phyloP scores from a whole-genome alignment of 2,329 filamentous ascomycete genomes.

The Endoconidiophora laricicola region DNA sequence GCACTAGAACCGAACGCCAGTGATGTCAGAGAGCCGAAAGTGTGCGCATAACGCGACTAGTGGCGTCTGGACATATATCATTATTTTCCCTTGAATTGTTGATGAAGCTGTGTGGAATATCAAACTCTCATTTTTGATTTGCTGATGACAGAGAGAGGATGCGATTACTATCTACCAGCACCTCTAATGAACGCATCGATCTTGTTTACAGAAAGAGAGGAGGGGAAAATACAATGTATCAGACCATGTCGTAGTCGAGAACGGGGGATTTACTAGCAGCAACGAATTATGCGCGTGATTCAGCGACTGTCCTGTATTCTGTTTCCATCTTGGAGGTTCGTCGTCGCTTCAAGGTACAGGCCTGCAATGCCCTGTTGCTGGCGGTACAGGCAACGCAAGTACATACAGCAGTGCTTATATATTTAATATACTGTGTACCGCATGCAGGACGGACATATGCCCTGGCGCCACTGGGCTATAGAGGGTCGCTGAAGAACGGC shows the following conservation, averaged over 20 bases:
- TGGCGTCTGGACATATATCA: too few species aligned
- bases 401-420: neutral
- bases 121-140: too few species aligned
- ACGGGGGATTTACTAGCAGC: too few species aligned
- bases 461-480: too few species aligned
- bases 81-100: too few species aligned
- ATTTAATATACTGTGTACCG: neutral
- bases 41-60: too few species aligned
- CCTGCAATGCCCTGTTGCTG: conserved; percentile 1
- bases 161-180: too few species aligned
- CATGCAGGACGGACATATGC: neutral
- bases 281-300: neutral
- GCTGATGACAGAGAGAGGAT: neutral
- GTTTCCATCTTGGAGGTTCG: neutral
- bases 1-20: neutral
- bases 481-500: too few species aligned
- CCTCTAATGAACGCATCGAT: too few species aligned
- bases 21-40: conserved; percentile 3
- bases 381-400: neutral
- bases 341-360: conserved; percentile 14
- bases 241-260: neutral
- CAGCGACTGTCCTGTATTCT: neutral
- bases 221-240: neutral
- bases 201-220: neutral
- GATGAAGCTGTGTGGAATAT: too few species aligned